Evolutionary conservation across 306 rosid species (phyloP).

Genomic region (Pueraria montana): DNA sequence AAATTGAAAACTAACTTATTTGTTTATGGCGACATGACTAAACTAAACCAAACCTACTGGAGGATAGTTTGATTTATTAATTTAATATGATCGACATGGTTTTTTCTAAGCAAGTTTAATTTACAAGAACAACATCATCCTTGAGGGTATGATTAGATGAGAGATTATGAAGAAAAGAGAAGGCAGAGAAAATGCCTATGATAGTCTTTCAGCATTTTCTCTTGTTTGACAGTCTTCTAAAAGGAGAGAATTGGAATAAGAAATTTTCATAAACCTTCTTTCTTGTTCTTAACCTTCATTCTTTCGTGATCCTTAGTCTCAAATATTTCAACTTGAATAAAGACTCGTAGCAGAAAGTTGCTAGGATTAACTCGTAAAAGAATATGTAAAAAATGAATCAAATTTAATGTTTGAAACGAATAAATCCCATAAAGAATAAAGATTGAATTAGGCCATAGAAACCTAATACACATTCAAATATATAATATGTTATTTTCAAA

Average conservation of each 20-base stretch:
- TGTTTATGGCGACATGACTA: background rate
- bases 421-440: no score
- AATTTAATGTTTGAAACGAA: background rate
- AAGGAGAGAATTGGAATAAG: no score
- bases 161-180: background rate
- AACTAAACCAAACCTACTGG: constrained; percentile 1
- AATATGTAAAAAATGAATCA: background rate
- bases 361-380: background rate
- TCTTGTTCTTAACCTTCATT: background rate
- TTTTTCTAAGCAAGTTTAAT: background rate
- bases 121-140: background rate
- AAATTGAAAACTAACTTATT: constrained; percentile 9
- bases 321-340: background rate
- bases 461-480: no score
- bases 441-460: no score
- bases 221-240: no score
- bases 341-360: background rate
- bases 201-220: no score
- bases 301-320: background rate
- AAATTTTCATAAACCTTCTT: background rate
- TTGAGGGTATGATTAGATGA: background rate
- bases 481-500: constrained; percentile 8
- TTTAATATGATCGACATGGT: background rate
- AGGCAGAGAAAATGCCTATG: background rate
- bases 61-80: background rate